Evolutionary conservation across 495 filamentous ascomycete genomes (phyloP).

Genomic region (Tuber umbilicatum): DNA sequence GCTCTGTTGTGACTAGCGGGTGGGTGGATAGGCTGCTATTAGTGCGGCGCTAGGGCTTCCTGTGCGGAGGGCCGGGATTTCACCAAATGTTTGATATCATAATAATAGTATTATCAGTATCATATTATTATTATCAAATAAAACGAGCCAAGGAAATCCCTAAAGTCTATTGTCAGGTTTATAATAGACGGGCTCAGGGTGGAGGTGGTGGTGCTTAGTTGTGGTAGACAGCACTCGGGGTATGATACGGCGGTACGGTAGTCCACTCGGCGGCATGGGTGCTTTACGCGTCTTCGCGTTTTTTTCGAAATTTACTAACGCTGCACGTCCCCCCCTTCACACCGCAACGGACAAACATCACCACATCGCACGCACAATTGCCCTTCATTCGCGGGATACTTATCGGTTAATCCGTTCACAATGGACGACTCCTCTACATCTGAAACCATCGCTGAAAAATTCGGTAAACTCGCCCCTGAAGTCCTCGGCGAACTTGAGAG

Average conservation of each 20-base stretch:
- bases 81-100: background rate
- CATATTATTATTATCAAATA: too few relatives aligned
- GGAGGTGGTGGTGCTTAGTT: too few relatives aligned
- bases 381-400: background rate
- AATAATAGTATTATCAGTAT: too few relatives aligned
- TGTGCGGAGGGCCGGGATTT: background rate
- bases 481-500: slow-evolving; percentile 70
- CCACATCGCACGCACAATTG: background rate
- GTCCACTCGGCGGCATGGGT: too few relatives aligned
- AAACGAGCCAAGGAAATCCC: too few relatives aligned
- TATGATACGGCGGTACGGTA: too few relatives aligned
- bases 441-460: slow-evolving; percentile 18
- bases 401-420: background rate
- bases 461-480: slow-evolving; percentile 50
- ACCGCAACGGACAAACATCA: background rate
- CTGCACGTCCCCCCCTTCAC: background rate
- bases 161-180: too few relatives aligned
- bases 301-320: background rate
- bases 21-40: too few relatives aligned
- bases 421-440: slow-evolving; percentile 15
- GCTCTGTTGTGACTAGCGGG: background rate
- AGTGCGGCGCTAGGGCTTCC: background rate
- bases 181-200: too few relatives aligned
- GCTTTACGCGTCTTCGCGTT: slow-evolving; percentile 5
- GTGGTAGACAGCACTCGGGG: too few relatives aligned